Base-by-base conservation (phyloP, 1,284 basidiomycete species). In the Ganoderma leucocontextum region DNA sequence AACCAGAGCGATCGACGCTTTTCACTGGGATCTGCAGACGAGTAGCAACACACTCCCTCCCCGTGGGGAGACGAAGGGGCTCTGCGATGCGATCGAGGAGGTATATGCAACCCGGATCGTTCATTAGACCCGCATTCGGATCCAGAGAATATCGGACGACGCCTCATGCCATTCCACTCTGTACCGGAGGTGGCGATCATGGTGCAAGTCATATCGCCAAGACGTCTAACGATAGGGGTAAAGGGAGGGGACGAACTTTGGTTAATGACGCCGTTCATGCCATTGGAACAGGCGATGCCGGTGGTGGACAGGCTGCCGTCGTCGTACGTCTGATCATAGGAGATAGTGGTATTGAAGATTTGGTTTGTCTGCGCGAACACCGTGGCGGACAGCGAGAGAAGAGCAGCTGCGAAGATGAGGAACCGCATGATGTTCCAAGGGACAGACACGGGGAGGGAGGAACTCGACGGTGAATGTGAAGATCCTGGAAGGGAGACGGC, bases 261-360 rank as follows among this genome's bases (percentile, higher is more conserved):
- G 62, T 77, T 80, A 35, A 80, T 29, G 57, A 88, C 80, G 9
- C 83, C 84, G 71, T 83, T 77, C 0, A 72, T 15, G 2, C 84
- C 85, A 61, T 86, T 75, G 1, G 87, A 89, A 73, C 88, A 89
- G 4, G 86, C 81, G 61, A 87, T 80, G 35, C 61, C 75, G 63
- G 69, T 4, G 42, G 86, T 75, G 2, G 82, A 77, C 38, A 68
- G 66, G 7, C 67, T 65, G 5, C 74, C 42, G 22, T 80, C 69
- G 76, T 86, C 84, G 75, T 87, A 89, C 12, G 69, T 68, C 19
- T 72, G 60, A 74, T 86, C 84, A 69, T 80, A 86, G 17, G 81
- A 79, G 33, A 85, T 75, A n/a, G 70, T 70, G 61, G 85, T 80
- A 42, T 77, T 78, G 35, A 47, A 58, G 47, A 19, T 25, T 19